Base-by-base conservation (phyloP, 345 rosid genomes). In the Boechera retrofracta region DNA sequence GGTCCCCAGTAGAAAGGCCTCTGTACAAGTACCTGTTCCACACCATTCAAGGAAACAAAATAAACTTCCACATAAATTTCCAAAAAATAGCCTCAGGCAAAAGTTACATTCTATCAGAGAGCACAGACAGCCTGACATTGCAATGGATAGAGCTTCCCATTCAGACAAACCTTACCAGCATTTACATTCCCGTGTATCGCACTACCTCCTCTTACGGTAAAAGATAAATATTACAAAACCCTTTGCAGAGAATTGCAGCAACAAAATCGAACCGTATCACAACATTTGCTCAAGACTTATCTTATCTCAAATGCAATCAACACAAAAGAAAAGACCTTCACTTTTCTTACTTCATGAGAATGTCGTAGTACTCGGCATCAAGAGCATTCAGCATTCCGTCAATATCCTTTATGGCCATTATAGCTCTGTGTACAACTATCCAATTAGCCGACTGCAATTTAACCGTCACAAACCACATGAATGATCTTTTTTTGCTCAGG, bases 361-460 rank as follows among this genome's bases (percentile, higher is more conserved):
- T 88, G 74, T 92, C 98, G 68, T 92, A 89, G 84, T 90, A 94
- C 87, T 92, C 95, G 4, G 89, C 93, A 80, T 94, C 98, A 81
- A 94, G 80, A 73, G 91, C 83, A 66, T 85, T 82, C 49, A 94
- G 85, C 88, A 94, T 86, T 42, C 89, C 91, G 3, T 90, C 98
- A 29, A 92, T 83, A 82, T 92, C 97, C 76, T 85, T 92, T n/a
- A 92, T 90, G 16, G 97, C 95, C 97, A 94, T 92, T 24, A 94
- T 29, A 7, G 93, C 93, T 83, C 97, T 83, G 78, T 92, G 97
- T 64, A 94, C 97, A 67, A 82, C 91, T 59, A 89, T 90, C 97
- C 97, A 92, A 79, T 87, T 92, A 28, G 95, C 95, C 4, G 97
- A 89, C 97, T 92, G 84, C 83, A 80, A 32, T 24, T 38, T 12